Evolutionary conservation across 371 early-diverging fungal genomes (phyloP).

Genomic region (Mortierella sp.): DNA sequence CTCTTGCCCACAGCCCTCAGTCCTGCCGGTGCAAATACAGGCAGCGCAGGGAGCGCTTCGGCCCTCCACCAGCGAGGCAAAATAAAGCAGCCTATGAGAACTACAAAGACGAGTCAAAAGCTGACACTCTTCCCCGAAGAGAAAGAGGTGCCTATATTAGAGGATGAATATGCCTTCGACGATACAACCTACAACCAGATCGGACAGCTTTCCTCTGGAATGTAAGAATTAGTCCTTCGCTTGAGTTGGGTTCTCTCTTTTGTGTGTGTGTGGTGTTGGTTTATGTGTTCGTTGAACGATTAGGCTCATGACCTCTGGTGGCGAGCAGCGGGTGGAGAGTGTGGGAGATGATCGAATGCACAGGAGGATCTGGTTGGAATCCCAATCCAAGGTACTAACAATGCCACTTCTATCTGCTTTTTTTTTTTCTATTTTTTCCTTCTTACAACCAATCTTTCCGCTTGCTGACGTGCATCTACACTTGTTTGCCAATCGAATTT

Average conservation of each 20-base stretch:
- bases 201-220: constrained; percentile 51
- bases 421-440: background rate
- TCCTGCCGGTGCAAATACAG: constrained; percentile 10
- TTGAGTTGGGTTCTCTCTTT: too few relatives aligned
- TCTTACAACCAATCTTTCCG: background rate
- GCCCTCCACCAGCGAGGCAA: constrained; percentile 35
- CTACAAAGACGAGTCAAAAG: constrained; percentile 94
- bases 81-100: constrained; percentile 72
- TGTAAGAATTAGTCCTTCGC: constrained; percentile 18
- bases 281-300: too few relatives aligned
- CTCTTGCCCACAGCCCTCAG: constrained; percentile 12
- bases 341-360: too few relatives aligned
- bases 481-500: too few relatives aligned
- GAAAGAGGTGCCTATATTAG: constrained; percentile 57
- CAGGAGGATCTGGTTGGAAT: constrained; percentile 16
- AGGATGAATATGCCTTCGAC: constrained; percentile 54
- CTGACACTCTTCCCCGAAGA: constrained; percentile 90
- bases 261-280: too few relatives aligned
- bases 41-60: constrained; percentile 5
- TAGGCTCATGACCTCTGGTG: too few relatives aligned
- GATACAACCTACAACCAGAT: constrained; percentile 55
- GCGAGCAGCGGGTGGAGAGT: too few relatives aligned
- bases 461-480: background rate
- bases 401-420: background rate
- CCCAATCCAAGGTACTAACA: constrained; percentile 3